phyloP scores from a whole-genome alignment of 2,329 filamentous ascomycete genomes.

The Decorospora gaudefroyi region DNA sequence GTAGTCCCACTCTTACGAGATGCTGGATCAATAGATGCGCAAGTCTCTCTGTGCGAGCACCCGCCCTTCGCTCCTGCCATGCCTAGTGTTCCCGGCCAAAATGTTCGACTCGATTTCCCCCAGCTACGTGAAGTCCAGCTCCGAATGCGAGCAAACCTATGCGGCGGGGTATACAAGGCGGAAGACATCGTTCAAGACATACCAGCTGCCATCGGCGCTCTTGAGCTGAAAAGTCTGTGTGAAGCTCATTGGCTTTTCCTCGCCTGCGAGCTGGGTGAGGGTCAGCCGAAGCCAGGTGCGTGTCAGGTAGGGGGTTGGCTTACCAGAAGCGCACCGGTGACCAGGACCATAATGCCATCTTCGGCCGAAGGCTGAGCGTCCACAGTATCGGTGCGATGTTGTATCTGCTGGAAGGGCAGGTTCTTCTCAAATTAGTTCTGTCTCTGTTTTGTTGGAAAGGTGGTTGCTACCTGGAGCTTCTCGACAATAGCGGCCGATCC shows the following conservation, averaged over 20 bases:
- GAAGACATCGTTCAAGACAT: constrained; percentile 94
- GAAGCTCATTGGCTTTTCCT: constrained; percentile 86
- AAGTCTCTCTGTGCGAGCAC: neutral
- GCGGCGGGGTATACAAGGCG: constrained; percentile 72
- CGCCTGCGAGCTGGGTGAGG: constrained; percentile 73
- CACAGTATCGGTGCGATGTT: constrained; percentile 74
- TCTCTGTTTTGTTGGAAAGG: neutral
- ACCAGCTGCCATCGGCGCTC: constrained; percentile 72
- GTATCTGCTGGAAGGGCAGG: constrained; percentile 80
- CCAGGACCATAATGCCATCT: constrained; percentile 77
- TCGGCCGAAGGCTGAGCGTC: constrained; percentile 79
- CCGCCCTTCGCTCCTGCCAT: constrained; percentile 2
- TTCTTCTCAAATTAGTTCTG: constrained; percentile 55
- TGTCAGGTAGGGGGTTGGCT: constrained; percentile 35
- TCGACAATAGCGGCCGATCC: constrained; percentile 71
- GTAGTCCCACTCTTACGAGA: neutral
- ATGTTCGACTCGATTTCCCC: too few species aligned
- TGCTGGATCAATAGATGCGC: neutral
- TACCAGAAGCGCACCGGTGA: constrained; percentile 86
- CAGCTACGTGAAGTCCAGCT: neutral
- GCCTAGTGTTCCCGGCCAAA: constrained; percentile 16
- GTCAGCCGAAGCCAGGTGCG: constrained; percentile 15
- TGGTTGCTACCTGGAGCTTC: constrained; percentile 73
- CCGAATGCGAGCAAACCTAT: constrained; percentile 21
- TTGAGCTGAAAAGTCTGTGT: constrained; percentile 85